phyloP scores from a whole-genome alignment of 2,329 filamentous ascomycete species.

The Clonostachys rosea region DNA sequence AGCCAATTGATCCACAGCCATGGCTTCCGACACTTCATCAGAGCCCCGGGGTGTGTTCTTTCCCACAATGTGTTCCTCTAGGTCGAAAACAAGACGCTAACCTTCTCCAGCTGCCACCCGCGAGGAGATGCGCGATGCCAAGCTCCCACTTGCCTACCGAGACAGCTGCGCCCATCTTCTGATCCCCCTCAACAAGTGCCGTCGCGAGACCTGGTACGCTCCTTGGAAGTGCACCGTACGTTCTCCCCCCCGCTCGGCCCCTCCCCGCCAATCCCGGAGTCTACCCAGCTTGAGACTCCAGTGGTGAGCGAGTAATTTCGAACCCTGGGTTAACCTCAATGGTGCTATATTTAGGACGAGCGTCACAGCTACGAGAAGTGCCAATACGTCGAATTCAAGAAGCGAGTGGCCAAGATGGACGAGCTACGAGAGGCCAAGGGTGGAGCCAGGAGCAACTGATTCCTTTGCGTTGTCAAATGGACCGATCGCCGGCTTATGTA shows the following conservation, averaged over 20 bases:
- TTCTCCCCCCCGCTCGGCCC: slow-evolving; percentile 5
- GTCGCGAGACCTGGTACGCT: slow-evolving; percentile 85
- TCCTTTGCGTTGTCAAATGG: too few relatives aligned
- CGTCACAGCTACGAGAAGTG: slow-evolving; percentile 98
- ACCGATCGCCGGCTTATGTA: too few relatives aligned
- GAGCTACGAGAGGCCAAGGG: slow-evolving; percentile 84
- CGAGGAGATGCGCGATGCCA: slow-evolving; percentile 90
- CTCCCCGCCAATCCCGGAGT: not conserved
- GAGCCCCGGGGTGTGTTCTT: slow-evolving; percentile 30
- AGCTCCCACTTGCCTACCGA: slow-evolving; percentile 83
- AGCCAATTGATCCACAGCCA: slow-evolving; percentile 23
- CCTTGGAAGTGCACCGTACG: slow-evolving; percentile 97
- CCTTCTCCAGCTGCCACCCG: slow-evolving; percentile 63
- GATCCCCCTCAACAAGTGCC: slow-evolving; percentile 94
- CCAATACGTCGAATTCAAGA: slow-evolving; percentile 98
- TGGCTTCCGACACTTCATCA: slow-evolving; percentile 28
- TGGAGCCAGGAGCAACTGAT: slow-evolving; percentile 78
- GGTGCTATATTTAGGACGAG: slow-evolving; percentile 62
- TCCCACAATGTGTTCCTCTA: not conserved
- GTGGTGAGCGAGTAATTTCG: not conserved
- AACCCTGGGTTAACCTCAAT: not conserved
- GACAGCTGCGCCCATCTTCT: slow-evolving; percentile 94
- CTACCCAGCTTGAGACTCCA: not conserved
- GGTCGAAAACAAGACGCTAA: slow-evolving; percentile 9
- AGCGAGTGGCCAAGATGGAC: slow-evolving; percentile 97